Evolutionary conservation across 2,329 filamentous ascomycete genomes (phyloP).

Genomic region (Pseudocercospora cruenta): DNA sequence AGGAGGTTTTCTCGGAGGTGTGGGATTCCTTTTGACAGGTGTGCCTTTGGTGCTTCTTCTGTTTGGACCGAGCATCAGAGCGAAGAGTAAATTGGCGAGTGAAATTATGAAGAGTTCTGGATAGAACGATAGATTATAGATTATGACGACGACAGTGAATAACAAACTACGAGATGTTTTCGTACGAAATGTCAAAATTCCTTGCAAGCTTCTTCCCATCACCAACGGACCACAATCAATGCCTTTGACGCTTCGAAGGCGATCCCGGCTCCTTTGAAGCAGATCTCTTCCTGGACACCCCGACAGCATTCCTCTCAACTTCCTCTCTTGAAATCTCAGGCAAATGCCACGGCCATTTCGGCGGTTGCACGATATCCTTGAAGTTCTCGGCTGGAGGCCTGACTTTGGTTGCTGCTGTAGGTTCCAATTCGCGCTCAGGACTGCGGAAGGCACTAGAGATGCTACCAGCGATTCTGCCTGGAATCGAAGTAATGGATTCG

Average conservation of each 20-base stretch:
- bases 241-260: neutral
- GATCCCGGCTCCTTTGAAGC: neutral
- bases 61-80: conserved; percentile 75
- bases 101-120: conserved; percentile 28
- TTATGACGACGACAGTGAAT: neutral
- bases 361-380: neutral
- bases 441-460: neutral
- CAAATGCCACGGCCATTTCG: neutral
- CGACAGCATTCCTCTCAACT: neutral
- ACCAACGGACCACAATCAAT: too few relatives aligned
- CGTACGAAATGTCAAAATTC: too few relatives aligned
- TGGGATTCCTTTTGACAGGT: conserved; percentile 67
- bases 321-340: neutral
- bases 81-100: conserved; percentile 73
- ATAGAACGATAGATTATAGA: neutral
- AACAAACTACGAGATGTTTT: neutral
- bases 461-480: neutral
- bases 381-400: neutral
- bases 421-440: neutral
- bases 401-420: neutral
- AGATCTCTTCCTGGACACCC: neutral
- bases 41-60: conserved; percentile 89
- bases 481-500: neutral
- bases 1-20: conserved; percentile 74
- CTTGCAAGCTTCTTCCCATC: too few relatives aligned